These are phyloP conservation scores for Juglanconis oblonga DNA, from an alignment of 2,329 filamentous ascomycete species.

Conservation along the genomic window DNA sequence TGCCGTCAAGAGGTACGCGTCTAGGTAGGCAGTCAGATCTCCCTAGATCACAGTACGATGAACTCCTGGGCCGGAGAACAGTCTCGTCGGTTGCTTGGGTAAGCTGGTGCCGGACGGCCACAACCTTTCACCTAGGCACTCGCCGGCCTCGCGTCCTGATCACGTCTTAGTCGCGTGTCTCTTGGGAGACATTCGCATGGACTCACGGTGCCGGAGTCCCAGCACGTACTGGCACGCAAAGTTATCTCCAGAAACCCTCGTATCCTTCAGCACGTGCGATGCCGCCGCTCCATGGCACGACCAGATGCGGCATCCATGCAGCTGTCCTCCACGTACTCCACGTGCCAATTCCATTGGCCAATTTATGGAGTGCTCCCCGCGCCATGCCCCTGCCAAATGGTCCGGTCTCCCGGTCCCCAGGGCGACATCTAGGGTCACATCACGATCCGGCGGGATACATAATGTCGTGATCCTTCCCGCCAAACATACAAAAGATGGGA, in stretches of 20 bases:
- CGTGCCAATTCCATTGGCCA: conserved; percentile 13
- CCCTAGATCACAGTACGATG: no score
- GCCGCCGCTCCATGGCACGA: neutral
- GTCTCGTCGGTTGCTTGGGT: no score
- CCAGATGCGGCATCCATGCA: neutral
- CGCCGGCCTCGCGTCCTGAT: neutral
- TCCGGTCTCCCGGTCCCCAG: neutral
- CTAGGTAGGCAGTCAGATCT: no score
- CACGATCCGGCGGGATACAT: neutral
- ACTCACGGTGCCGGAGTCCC: no score
- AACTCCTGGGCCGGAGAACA: no score
- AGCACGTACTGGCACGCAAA: no score
- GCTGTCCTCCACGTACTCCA: conserved; percentile 7
- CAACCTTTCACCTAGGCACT: neutral
- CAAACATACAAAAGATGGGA: neutral
- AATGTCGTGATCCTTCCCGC: neutral
- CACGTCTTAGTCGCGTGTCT: neutral
- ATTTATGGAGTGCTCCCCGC: neutral
- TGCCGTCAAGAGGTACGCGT: no score
- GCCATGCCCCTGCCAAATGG: neutral
- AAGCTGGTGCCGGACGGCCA: neutral
- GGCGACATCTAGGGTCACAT: conserved; percentile 1
- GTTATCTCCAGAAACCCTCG: neutral
- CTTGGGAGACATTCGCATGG: neutral
- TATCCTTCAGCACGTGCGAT: neutral